Evolutionary conservation across 768 basidiomycete species (phyloP).

Genomic region (Collybia sp.): DNA sequence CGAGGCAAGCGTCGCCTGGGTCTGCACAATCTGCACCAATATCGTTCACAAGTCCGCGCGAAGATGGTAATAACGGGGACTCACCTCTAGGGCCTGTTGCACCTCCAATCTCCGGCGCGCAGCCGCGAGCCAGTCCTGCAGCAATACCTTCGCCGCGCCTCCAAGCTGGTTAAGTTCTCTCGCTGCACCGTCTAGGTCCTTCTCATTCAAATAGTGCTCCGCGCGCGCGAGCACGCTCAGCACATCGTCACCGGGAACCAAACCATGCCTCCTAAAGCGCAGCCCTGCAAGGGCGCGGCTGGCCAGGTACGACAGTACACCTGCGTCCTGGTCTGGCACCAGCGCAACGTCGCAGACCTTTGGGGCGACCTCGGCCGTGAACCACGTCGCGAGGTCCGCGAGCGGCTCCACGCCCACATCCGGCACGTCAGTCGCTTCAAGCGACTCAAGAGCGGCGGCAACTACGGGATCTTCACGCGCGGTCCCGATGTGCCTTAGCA

Average conservation of each 20-base stretch:
- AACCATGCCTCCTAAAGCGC: slow-evolving; percentile 75
- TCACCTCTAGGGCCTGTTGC: slow-evolving; percentile 84
- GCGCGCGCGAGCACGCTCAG: slow-evolving; percentile 84
- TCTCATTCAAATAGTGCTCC: slow-evolving; percentile 85
- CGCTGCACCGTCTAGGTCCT: slow-evolving; percentile 86
- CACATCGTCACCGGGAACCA: slow-evolving; percentile 79
- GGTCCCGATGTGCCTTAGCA: slow-evolving; percentile 68
- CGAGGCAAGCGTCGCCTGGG: slow-evolving; percentile 81
- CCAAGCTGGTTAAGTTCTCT: slow-evolving; percentile 89
- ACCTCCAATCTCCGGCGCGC: slow-evolving; percentile 87
- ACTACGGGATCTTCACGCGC: slow-evolving; percentile 70
- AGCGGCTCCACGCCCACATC: slow-evolving; percentile 86
- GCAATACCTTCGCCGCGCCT: slow-evolving; percentile 70
- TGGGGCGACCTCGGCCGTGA: slow-evolving; percentile 76
- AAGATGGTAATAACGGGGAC: slow-evolving; percentile 6
- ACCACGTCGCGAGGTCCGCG: slow-evolving; percentile 89
- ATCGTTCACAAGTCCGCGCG: slow-evolving; percentile 2
- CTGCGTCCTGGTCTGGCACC: slow-evolving; percentile 88
- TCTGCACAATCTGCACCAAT: slow-evolving; percentile 61
- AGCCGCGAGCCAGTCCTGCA: slow-evolving; percentile 88
- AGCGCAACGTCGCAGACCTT: slow-evolving; percentile 86
- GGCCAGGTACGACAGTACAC: slow-evolving; percentile 81
- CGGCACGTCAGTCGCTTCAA: slow-evolving; percentile 69
- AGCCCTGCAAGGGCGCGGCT: slow-evolving; percentile 74
- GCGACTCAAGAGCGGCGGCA: slow-evolving; percentile 57